Percentiles rank a stretch among this genome's conserved stretches.
Evolutionary conservation across 306 rosid genomes (phyloP).

Genomic region (Casuarina cunninghamiana): DNA sequence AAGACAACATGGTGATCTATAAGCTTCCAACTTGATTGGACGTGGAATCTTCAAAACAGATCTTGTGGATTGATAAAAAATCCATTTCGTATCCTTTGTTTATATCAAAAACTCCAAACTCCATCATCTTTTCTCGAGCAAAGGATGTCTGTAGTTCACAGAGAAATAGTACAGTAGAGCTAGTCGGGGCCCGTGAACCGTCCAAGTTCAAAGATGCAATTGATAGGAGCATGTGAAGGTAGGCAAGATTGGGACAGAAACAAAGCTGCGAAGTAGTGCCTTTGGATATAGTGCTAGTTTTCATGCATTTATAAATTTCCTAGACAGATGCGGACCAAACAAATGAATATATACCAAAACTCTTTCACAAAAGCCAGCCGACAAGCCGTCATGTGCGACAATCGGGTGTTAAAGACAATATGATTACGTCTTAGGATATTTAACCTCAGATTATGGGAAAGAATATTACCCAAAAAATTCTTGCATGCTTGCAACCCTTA

Average conservation of each 20-base stretch:
- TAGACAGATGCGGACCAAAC: not conserved
- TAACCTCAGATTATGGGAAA: not conserved
- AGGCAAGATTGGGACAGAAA: conserved; percentile 3
- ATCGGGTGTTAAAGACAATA: not conserved
- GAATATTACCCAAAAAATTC: not conserved
- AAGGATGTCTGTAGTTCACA: conserved; percentile 20
- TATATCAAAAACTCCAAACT: conserved; percentile 15
- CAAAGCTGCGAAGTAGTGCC: conserved; percentile 5
- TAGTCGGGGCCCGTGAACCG: conserved; percentile 28
- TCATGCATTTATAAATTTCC: not conserved
- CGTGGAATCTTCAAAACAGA: not conserved
- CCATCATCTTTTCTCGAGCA: not conserved
- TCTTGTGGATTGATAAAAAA: not conserved
- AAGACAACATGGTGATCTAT: not conserved
- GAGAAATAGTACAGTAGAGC: conserved; percentile 18
- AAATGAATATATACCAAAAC: not conserved
- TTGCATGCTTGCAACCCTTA: not conserved
- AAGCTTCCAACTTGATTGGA: not conserved
- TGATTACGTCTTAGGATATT: not conserved
- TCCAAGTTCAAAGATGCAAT: conserved; percentile 14
- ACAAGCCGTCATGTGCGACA: not conserved
- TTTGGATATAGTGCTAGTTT: not conserved
- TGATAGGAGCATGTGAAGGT: conserved; percentile 28
- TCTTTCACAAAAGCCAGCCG: conserved; percentile 14
- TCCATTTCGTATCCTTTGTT: not conserved